Evolutionary conservation across 345 rosid species (phyloP).

Genomic region (Streptanthus diversifolius): DNA sequence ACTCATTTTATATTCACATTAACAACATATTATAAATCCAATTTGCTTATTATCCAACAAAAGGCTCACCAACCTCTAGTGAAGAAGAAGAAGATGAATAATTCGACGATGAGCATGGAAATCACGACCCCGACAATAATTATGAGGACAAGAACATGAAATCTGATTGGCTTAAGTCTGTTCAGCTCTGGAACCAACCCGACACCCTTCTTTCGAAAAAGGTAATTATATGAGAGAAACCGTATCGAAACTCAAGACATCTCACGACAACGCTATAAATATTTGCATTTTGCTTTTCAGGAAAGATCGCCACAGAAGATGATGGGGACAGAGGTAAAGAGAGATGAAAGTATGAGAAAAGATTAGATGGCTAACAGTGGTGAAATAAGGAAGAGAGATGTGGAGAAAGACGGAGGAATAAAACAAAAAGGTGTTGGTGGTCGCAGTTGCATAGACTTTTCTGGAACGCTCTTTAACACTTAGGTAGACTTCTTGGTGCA

Average conservation of each 20-base stretch:
- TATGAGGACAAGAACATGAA: conserved; percentile 53
- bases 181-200: conserved; percentile 85
- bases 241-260: neutral
- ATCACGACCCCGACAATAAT: conserved; percentile 21
- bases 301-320: conserved; percentile 19
- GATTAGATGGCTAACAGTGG: conserved; percentile 28
- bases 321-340: conserved; percentile 50
- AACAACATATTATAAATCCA: too few species aligned
- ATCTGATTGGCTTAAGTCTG: conserved; percentile 98
- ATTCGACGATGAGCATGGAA: conserved; percentile 36
- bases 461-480: conserved; percentile 82
- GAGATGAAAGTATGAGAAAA: conserved; percentile 45
- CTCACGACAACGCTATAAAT: neutral
- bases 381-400: conserved; percentile 44
- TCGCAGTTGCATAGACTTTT: conserved; percentile 85
- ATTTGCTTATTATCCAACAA: too few species aligned
- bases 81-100: conserved; percentile 45
- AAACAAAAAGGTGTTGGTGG: conserved; percentile 90
- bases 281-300: conserved; percentile 6
- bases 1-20: too few species aligned
- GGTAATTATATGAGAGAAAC: conserved; percentile 35
- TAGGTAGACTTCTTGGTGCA: conserved; percentile 88
- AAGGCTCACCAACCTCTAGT: conserved; percentile 23
- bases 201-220: conserved; percentile 49
- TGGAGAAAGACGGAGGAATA: conserved; percentile 51